A percentile compares a stretch with the other conserved stretches of the same genome.
Conservation (phyloP, 2,329 filamentous ascomycete species). For the Fusarium protoensiforme region DNA sequence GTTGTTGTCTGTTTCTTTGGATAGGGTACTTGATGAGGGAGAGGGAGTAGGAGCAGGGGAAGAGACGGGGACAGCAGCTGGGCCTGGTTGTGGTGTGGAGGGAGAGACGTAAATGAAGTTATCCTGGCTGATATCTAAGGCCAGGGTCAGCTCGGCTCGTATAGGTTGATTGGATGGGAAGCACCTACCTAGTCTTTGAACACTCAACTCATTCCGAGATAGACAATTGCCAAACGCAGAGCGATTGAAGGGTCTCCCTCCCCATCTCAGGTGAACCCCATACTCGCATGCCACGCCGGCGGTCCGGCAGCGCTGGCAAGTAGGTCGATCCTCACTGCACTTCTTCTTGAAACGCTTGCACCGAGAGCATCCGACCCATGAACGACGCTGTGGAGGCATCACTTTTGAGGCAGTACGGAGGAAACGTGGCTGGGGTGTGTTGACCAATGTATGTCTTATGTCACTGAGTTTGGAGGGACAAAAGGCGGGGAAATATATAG, state of each 20-base stretch:
- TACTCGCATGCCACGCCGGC: slow-evolving; percentile 32
- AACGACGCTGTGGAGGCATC: slow-evolving; percentile 35
- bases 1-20: background rate
- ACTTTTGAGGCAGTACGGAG: background rate
- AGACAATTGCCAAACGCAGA: slow-evolving; percentile 31
- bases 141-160: background rate
- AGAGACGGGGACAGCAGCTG: background rate
- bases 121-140: slow-evolving; percentile 25
- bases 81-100: slow-evolving; percentile 7
- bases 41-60: background rate
- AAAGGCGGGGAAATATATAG: background rate
- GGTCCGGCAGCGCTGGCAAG: slow-evolving; percentile 26
- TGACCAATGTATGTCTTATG: background rate
- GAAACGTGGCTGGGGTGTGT: background rate
- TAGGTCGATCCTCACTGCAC: slow-evolving; percentile 28
- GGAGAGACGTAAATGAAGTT: slow-evolving; percentile 35
- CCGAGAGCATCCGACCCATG: slow-evolving; percentile 34
- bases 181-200: slow-evolving; percentile 26
- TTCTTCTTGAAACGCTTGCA: slow-evolving; percentile 38
- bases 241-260: slow-evolving; percentile 28
- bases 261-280: slow-evolving; percentile 30
- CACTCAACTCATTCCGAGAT: slow-evolving; percentile 25
- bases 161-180: background rate
- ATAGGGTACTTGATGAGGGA: background rate
- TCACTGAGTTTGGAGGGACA: background rate